phyloP scores from a whole-genome alignment of 2,329 filamentous ascomycete species.

The Exophiala alcalophila region DNA sequence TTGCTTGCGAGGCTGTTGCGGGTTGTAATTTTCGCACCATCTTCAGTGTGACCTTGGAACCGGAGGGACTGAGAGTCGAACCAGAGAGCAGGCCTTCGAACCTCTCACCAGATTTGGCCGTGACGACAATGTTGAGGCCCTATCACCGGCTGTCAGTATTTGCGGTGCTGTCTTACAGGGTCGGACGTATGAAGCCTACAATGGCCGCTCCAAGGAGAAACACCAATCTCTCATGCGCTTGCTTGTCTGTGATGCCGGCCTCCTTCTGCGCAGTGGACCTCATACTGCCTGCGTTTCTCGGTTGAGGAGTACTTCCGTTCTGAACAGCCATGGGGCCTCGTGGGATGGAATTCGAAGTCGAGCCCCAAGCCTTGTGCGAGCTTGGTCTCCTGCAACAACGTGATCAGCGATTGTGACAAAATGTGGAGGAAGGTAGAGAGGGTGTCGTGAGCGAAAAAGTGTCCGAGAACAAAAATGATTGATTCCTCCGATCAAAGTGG shows the following conservation, averaged over 20 bases:
- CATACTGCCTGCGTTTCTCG: conserved; percentile 43
- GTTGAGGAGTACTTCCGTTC: conserved; percentile 52
- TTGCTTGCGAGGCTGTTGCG: conserved; percentile 38
- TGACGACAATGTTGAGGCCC: conserved; percentile 56
- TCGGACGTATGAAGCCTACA: conserved; percentile 45
- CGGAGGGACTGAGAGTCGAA: conserved; percentile 50
- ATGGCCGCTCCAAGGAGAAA: conserved; percentile 59
- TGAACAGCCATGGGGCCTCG: conserved; percentile 48
- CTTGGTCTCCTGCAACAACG: conserved; percentile 12
- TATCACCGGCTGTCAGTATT: conserved; percentile 32
- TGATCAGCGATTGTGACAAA: too few species aligned
- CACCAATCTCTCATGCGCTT: conserved; percentile 59
- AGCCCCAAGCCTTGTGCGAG: conserved; percentile 58
- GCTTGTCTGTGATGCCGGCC: conserved; percentile 53
- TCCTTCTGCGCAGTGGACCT: conserved; percentile 42
- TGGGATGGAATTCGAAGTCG: conserved; percentile 60
- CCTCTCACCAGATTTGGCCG: conserved; percentile 59
- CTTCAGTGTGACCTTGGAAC: conserved; percentile 59
- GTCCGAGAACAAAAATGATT: too few species aligned
- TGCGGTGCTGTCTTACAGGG: neutral
- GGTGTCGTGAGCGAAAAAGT: neutral
- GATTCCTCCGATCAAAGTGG: too few species aligned
- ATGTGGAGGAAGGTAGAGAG: neutral
- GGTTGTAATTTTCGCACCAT: conserved; percentile 58
- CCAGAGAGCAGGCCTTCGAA: conserved; percentile 61